Evolutionary conservation across 2,329 filamentous ascomycete genomes (phyloP), one percentile per base, ranked within the genome.

Genomic region (Cordyceps tenuipes): DNA sequence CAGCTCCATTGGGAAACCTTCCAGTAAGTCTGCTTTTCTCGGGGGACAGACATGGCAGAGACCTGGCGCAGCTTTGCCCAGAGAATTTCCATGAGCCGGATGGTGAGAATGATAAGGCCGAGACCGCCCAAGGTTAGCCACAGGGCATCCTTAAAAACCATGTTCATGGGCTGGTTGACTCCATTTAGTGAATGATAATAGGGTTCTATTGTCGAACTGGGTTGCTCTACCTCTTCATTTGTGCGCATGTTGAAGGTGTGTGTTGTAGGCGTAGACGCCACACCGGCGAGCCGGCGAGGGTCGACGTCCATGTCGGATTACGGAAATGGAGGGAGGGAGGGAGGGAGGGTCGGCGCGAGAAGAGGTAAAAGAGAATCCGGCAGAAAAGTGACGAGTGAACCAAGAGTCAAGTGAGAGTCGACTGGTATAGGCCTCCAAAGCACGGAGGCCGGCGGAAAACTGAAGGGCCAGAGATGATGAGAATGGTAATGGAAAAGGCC

Each of bases 121-220:
- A 83, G 72, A 60, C 79, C 77, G 19, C 84, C 84, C 60, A 87
- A 67, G 54, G 75, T 84, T 79, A 79, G 84, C 83, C 83, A 87
- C 13, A 86, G 67, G 44, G 76, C 71, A 64, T 85, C 76, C 66
- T 76, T 80, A 67, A 85, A 83, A 13, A 82, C 65, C 64, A 82
- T 70, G 68, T 87, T 86, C 64, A 79, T 73, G 1, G 72, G 65
- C 68, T 86, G 83, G 66, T 85, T 81, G 63, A 87, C 84, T 59
- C 84, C 84, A 66, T 79, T 81, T 62, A 87, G 77, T 51, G 75
- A 76, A 36, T 78, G 79, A 65, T 79, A 76, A 69, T 78, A 87
- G 19, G 81, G 79, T 15, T 79, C 76, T 61, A 86, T 81, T 21
- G 80, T 82, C 21, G 77, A 74, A 47, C 72, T 75, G 23, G 77